Evolutionary conservation across 805 yeast species (phyloP).

Genomic region (Saturnispora silvae): DNA sequence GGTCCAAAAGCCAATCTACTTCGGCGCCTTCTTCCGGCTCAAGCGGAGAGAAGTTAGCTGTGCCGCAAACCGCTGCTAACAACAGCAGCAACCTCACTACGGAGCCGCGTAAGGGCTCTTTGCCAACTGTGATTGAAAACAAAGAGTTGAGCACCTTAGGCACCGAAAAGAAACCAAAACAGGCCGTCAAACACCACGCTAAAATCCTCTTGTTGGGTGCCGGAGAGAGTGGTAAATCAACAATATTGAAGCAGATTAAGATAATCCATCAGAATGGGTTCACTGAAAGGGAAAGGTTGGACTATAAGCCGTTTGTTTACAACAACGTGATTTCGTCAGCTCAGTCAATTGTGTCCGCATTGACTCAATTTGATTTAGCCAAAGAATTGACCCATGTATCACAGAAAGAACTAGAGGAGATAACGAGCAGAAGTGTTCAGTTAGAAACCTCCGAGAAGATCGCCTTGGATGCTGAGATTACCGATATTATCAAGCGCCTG

Average conservation of each 20-base stretch:
- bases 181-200: conserved; percentile 34
- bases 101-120: conserved; percentile 2
- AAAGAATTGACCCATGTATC: conserved; percentile 25
- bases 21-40: not conserved
- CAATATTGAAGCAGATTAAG: conserved; percentile 74
- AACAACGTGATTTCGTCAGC: conserved; percentile 72
- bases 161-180: conserved; percentile 1
- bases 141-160: conserved; percentile 3
- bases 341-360: conserved; percentile 57
- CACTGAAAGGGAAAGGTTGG: conserved; percentile 56
- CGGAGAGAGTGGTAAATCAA: conserved; percentile 79
- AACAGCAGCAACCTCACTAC: not conserved
- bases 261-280: conserved; percentile 67
- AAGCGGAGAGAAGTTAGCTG: conserved; percentile 2
- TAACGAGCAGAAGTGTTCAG: conserved; percentile 34
- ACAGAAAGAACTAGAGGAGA: conserved; percentile 31
- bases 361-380: conserved; percentile 39
- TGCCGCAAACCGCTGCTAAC: not conserved
- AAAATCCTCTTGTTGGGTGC: conserved; percentile 77
- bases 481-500: conserved; percentile 44
- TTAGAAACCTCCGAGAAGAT: conserved; percentile 23
- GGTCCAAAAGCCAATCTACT: conserved; percentile 10
- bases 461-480: conserved; percentile 33
- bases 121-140: conserved; percentile 9
- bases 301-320: conserved; percentile 70